Conservation (phyloP, 164 flowering plant species). For the Kalanchoe fedtschenkoi region DNA sequence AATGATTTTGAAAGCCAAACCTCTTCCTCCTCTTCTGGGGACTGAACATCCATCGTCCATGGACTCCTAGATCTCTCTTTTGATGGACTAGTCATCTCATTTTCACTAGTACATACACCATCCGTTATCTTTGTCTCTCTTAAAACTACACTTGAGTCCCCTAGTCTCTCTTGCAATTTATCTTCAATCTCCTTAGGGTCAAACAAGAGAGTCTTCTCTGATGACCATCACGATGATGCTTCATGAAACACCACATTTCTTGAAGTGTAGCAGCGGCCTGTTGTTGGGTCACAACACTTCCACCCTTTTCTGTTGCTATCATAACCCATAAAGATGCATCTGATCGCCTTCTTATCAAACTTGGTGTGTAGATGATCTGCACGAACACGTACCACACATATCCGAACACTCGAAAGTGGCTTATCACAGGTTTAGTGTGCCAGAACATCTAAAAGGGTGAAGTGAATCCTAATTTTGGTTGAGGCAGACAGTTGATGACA, state of each 20-base stretch:
- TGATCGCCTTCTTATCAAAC: conserved; percentile 9
- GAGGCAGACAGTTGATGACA: neutral
- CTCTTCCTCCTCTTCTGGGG: neutral
- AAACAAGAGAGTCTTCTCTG: no score
- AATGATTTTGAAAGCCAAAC: conserved; percentile 3
- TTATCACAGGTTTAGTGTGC: conserved; percentile 12
- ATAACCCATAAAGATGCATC: conserved; percentile 18
- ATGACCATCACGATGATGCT: no score
- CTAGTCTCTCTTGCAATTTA: neutral
- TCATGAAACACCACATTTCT: no score
- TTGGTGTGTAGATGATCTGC: conserved; percentile 9
- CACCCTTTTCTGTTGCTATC: conserved; percentile 21
- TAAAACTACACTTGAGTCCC: neutral
- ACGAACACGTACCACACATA: conserved; percentile 16
- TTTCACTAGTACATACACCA: no score
- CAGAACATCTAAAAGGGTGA: conserved; percentile 1
- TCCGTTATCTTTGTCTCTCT: no score
- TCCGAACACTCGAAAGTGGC: conserved; percentile 19
- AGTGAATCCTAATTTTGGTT: no score
- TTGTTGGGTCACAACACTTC: conserved; percentile 17
- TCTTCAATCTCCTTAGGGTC: neutral
- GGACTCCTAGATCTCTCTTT: neutral
- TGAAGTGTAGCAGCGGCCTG: conserved; percentile 6
- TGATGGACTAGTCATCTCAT: no score
- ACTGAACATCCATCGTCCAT: conserved; percentile 7